Base-by-base conservation (phyloP, 257 asterid genomes). In the Scutellaria barbata region DNA sequence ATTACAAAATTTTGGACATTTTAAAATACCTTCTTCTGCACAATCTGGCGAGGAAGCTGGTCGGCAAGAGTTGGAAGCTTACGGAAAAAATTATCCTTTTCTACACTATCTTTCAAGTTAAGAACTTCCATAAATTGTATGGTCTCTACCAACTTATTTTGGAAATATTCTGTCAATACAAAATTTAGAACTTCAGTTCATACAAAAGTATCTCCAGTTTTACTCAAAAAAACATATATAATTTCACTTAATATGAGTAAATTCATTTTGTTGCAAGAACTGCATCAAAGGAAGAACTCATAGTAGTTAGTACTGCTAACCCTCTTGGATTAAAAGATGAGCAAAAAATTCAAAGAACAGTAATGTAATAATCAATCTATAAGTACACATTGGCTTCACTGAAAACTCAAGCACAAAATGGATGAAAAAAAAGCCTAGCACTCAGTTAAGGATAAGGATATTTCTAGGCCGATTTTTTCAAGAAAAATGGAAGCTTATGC, bases 101-200 rank as follows among this genome's bases (percentile, higher is more conserved):
- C 99, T 51, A 92, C 98, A 74, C 99, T 92, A 77, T 92, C 98
- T 88, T 95, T 95, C 79, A 95, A 82, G 84, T 88, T 95, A 71
- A 95, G 98, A 67, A 92, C 85, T 80, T 95, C 99, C 99, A 95
- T 95, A 78, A 95, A 92, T 64, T 95, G 99, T 73, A 92, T 95
- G 61, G 99, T 95, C 77, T 95, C 99, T 79, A 95, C 88, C 89
- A 95, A 76, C 83, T 89, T 92, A 85, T 95, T 95, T 72, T 95
- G 96, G 79, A 95, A 92, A 85, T 95, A 95, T 81, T 95, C 99
- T 95, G 96, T 68, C 80, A 77, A 81, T 22, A 69, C 45, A 78
- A 74, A 81, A 68, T 54, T 30, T 30, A 70, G 74, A 69, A 61
- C 35, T 75, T 77, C 63, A 80, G 77, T 51, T 52, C 60, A 71